Base-by-base conservation (phyloP, 106 monocot genomes). In the Acorus gramineus region DNA sequence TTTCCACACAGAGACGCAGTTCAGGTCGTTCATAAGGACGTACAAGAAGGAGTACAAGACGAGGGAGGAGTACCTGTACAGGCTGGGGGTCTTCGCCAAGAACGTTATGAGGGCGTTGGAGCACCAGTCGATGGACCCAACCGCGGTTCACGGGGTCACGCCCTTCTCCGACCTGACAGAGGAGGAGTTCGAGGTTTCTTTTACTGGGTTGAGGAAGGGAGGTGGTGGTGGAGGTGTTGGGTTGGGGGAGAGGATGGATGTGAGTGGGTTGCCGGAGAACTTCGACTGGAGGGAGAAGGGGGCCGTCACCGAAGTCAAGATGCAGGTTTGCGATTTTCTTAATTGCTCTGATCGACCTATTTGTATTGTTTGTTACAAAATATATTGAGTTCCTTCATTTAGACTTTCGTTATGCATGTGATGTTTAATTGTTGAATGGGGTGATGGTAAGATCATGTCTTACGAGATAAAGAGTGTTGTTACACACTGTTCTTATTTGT, bases 241-340 rank as follows among this genome's bases (percentile, higher is more conserved):
- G 63, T 3, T 13, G 7, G 73, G 73, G 49, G 1, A 52, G 52
- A 5, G 3, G 44, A 8, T 66, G 61, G 71, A 71, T 2, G 64
- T 65, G 50, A 55, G 56, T 3, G 61, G 77, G 3, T 44, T 93
- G 63, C 93, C 89, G 4, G n/a, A 55, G 51, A 82, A 78, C 68
- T 93, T 89, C 50, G 89, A 93, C 62, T 93, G 93, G 93, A 72
- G 86, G 57, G 79, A 85, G 70, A 89, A 72, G 59, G 89, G 86
- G 4, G 93, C 93, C 1, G 86, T 93, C 11, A 93, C 93, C 2
- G 65, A 77, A 3, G 86, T 93, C 47, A 93, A 93, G 81, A 86
- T 68, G 79, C 88, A 93, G 77, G 85, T 82, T 14, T 48, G 43
- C 44, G 4, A 45, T 2, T 49, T 8, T 46, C 5, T 4, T 12